Conservation (phyloP, 1,284 basidiomycete species). For the Kwoniella shivajii region DNA sequence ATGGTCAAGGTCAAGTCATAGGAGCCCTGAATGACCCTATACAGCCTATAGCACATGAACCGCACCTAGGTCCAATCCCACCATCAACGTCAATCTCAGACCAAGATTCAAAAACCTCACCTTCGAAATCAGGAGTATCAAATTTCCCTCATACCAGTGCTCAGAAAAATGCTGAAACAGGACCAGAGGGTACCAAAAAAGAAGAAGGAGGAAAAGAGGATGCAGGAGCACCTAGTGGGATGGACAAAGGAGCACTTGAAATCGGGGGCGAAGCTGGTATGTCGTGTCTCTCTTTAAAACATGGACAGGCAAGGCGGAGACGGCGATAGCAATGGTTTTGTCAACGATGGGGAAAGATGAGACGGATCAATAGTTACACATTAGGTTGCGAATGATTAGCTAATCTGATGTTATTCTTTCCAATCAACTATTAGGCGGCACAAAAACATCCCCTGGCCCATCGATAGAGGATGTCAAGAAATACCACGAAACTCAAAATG, state of each 20-base stretch:
- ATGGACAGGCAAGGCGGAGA: too few relatives aligned
- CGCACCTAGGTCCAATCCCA: neutral
- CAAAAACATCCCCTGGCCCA: slow-evolving; percentile 37
- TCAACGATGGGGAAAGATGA: too few relatives aligned
- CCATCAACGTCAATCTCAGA: slow-evolving; percentile 8
- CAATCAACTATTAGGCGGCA: too few relatives aligned
- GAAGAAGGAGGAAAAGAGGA: slow-evolving; percentile 42
- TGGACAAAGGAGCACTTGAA: slow-evolving; percentile 41
- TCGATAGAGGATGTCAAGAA: slow-evolving; percentile 29
- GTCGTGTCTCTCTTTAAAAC: too few relatives aligned
- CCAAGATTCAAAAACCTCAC: slow-evolving; percentile 15
- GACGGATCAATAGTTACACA: too few relatives aligned
- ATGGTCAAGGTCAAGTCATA: slow-evolving; percentile 23
- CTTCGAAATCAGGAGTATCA: too few relatives aligned
- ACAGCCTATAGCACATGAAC: slow-evolving; percentile 2
- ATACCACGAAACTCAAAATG: slow-evolving; percentile 10
- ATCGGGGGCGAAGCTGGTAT: slow-evolving; percentile 40
- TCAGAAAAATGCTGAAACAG: slow-evolving; percentile 16
- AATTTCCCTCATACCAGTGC: slow-evolving; percentile 18
- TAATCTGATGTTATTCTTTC: too few relatives aligned
- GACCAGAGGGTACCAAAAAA: slow-evolving; percentile 31
- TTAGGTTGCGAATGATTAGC: too few relatives aligned
- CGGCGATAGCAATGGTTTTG: too few relatives aligned
- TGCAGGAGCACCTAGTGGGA: slow-evolving; percentile 33
- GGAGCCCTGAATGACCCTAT: slow-evolving; percentile 37